Base-by-base conservation (phyloP, 2,329 filamentous ascomycete species). In the Thelonectria olida region DNA sequence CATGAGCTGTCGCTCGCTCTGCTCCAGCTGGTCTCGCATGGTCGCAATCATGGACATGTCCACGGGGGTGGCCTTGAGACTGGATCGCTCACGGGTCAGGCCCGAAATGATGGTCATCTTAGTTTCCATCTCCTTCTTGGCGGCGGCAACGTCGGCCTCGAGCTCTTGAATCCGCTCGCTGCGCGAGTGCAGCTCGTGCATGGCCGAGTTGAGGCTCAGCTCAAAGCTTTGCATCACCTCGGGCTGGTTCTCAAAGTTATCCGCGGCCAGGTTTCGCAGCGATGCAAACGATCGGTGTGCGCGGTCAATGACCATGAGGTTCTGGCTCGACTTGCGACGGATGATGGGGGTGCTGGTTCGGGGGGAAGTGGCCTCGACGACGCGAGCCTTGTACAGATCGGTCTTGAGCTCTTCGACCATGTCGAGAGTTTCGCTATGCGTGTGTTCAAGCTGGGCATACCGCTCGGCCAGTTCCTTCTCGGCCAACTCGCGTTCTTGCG, bases 31-130 rank as follows among this genome's bases (percentile, higher is more conserved):
- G 64, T 96, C 92, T 61, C 92, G 91, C 81, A 99, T 87, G 15
- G 90, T 90, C 5, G 92, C 91, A 28, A 98, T 90, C 66, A 97
- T 89, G 0, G 92, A 94, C 75, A 97, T 96, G 73, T 99, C 96
- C 73, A 97, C 90, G 7, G 93, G 91, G 22, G 91, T 91, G 2
- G 75, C 86, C 75, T 95, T 93, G 79, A 97, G 85, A 79, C 93
- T 97, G 3, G 93, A 95, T 61, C 96, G 86, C 78, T 99, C 96
- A 54, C 96, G 90, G 4, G 96, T 97, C 65, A 99, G 83, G 7
- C 96, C 96, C 27, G 93, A 92, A 69, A 99, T 98, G 73, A 99
- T 94, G 27, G 92, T 92, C 83, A 95, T 93, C 85, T 99, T 99
- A 64, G 87, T 90, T 74, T 99, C 96, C 90, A 98, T 97, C 77